Percentiles rank a stretch among this genome's conserved stretches.
Evolutionary conservation across 352 stramenopile species (phyloP).

Genomic region (Phytophthora pluvialis): DNA sequence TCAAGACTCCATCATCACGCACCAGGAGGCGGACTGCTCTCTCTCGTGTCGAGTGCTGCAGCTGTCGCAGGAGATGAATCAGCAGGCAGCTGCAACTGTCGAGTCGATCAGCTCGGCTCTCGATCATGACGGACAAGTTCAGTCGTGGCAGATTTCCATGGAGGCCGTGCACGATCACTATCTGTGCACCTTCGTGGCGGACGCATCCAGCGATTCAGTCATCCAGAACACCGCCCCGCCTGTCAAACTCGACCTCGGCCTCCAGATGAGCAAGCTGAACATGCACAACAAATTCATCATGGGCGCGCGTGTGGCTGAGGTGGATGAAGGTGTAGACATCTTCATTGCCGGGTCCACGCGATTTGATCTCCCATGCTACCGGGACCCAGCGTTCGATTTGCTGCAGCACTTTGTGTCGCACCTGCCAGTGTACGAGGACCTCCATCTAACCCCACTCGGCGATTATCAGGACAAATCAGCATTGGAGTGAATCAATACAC

Average conservation of each 20-base stretch:
- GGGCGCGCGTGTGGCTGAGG: constrained; percentile 28
- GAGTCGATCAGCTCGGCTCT: constrained; percentile 41
- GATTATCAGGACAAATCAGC: constrained; percentile 21
- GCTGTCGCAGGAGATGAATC: constrained; percentile 23
- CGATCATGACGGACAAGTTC: constrained; percentile 13
- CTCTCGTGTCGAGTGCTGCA: constrained; percentile 49
- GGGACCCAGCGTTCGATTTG: constrained; percentile 48
- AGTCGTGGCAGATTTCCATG: constrained; percentile 56
- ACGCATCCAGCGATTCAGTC: constrained; percentile 25
- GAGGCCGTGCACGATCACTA: constrained; percentile 62
- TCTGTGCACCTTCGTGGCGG: constrained; percentile 48
- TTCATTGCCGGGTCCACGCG: constrained; percentile 47
- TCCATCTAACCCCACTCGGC: constrained; percentile 46
- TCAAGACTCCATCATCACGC: constrained; percentile 48
- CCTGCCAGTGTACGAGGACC: constrained; percentile 68
- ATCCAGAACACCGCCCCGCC: constrained; percentile 25
- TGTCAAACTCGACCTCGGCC: constrained; percentile 29
- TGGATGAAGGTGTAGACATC: constrained; percentile 35
- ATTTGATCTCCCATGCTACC: constrained; percentile 39
- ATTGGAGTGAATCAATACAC: constrained; percentile 15
- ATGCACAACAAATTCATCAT: constrained; percentile 49
- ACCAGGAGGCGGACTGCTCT: constrained; percentile 37
- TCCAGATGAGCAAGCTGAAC: constrained; percentile 46
- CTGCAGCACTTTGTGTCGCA: constrained; percentile 61
- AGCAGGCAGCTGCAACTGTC: constrained; percentile 50